A percentile compares a stretch with the other conserved stretches of the same genome.
phyloP scores from a whole-genome alignment of 1,139 yeast genomes.

The Suhomyces ambrosiae region DNA sequence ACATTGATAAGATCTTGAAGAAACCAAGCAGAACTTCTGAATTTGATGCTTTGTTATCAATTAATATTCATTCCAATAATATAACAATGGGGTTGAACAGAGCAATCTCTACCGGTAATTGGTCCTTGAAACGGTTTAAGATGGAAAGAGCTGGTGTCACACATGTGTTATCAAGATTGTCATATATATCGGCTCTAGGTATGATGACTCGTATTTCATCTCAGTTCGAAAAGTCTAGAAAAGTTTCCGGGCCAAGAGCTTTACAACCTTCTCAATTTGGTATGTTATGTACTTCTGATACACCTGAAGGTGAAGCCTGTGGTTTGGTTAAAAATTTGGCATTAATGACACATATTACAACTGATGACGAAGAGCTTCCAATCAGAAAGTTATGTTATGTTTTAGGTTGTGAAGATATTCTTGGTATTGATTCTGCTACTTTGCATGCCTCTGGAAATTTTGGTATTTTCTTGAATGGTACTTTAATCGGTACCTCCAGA shows the following conservation, averaged over 20 bases:
- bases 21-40: slow-evolving; percentile 95
- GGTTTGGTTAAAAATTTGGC: slow-evolving; percentile 97
- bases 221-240: slow-evolving; percentile 95
- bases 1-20: slow-evolving; percentile 88
- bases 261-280: slow-evolving; percentile 98
- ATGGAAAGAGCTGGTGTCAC: slow-evolving; percentile 99
- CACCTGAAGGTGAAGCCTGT: slow-evolving; percentile 99
- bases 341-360: slow-evolving; percentile 96
- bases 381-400: slow-evolving; percentile 73
- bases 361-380: slow-evolving; percentile 96
- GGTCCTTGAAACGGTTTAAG: slow-evolving; percentile 98
- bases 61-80: slow-evolving; percentile 87
- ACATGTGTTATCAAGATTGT: slow-evolving; percentile 86
- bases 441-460: slow-evolving; percentile 75
- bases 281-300: slow-evolving; percentile 97
- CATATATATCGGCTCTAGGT: slow-evolving; percentile 93
- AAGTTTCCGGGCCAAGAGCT: slow-evolving; percentile 98
- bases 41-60: slow-evolving; percentile 87
- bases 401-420: slow-evolving; percentile 88
- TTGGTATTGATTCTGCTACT: slow-evolving; percentile 79
- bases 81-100: slow-evolving; percentile 93
- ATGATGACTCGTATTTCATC: slow-evolving; percentile 99
- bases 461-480: slow-evolving; percentile 92
- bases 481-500: slow-evolving; percentile 85
- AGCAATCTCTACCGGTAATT: slow-evolving; percentile 97